Evolutionary conservation across 345 rosid genomes (phyloP).

Genomic region (Adansonia digitata): DNA sequence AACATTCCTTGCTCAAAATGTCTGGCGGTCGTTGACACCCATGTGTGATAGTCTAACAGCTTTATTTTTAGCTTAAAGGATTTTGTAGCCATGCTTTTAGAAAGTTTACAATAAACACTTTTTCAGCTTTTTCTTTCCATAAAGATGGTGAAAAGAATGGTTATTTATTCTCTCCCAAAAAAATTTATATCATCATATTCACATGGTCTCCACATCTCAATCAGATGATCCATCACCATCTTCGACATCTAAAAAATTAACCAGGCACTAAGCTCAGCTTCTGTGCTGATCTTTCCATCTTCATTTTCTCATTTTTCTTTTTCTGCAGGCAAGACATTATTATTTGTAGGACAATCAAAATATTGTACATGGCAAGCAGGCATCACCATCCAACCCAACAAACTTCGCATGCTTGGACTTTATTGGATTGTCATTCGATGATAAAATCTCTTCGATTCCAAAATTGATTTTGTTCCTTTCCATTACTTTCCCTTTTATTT

Average conservation of each 20-base stretch:
- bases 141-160: not conserved
- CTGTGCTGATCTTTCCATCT: not conserved
- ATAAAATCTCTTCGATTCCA: not conserved
- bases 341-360: not conserved
- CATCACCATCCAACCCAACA: not conserved
- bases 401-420: conserved; percentile 9
- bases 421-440: not conserved
- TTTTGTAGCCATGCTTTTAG: conserved; percentile 17
- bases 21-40: not conserved
- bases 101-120: conserved; percentile 16
- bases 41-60: conserved; percentile 10
- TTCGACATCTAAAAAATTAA: conserved; percentile 11
- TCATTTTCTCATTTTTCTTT: not conserved
- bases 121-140: conserved; percentile 20
- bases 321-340: not conserved
- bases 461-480: not conserved
- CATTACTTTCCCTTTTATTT: not conserved
- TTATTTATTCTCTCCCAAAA: no score
- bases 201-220: conserved; percentile 27
- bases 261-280: not conserved
- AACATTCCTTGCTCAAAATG: not conserved
- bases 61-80: not conserved
- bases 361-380: conserved; percentile 1
- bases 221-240: conserved; percentile 26
- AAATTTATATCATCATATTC: not conserved